phyloP scores from a whole-genome alignment of 805 yeast genomes.

The Yamadazyma endophytica region DNA sequence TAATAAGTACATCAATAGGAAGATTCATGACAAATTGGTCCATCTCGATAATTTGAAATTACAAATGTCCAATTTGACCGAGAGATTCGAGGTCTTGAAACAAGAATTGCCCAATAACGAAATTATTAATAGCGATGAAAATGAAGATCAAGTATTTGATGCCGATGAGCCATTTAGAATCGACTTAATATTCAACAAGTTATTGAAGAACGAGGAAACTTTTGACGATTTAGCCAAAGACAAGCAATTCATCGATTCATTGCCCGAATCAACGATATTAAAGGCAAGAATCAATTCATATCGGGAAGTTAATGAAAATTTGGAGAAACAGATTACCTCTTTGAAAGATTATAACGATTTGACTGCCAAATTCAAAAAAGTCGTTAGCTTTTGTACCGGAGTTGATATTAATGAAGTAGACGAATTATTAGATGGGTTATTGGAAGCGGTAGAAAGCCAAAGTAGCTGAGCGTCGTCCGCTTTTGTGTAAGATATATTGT shows the following conservation, averaged over 20 bases:
- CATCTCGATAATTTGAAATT: slow-evolving; percentile 49
- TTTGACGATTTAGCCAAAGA: slow-evolving; percentile 20
- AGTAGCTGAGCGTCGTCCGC: no score
- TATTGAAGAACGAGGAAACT: slow-evolving; percentile 24
- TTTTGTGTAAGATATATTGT: no score
- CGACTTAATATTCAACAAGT: slow-evolving; percentile 51
- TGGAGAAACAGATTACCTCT: slow-evolving; percentile 49
- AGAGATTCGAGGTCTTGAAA: slow-evolving; percentile 26
- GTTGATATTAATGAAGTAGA: slow-evolving; percentile 80
- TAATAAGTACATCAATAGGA: slow-evolving; percentile 32
- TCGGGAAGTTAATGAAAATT: slow-evolving; percentile 56
- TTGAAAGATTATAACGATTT: slow-evolving; percentile 43
- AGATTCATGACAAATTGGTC: slow-evolving; percentile 32
- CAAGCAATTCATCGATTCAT: slow-evolving; percentile 21
- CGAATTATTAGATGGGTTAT: slow-evolving; percentile 72
- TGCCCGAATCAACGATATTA: slow-evolving; percentile 49
- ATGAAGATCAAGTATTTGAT: slow-evolving; percentile 63
- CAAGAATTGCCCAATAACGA: slow-evolving; percentile 31
- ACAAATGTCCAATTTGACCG: slow-evolving; percentile 38
- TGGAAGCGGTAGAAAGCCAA: slow-evolving; percentile 83
- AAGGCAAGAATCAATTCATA: slow-evolving; percentile 82
- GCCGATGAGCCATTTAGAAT: slow-evolving; percentile 92
- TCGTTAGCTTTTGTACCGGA: slow-evolving; percentile 86
- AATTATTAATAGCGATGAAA: slow-evolving; percentile 25
- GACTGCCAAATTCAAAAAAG: slow-evolving; percentile 72